Percentiles rank a stretch among this genome's conserved stretches.
phyloP scores from a whole-genome alignment of 2,329 filamentous ascomycete species.

The Colletotrichum brevisporum region DNA sequence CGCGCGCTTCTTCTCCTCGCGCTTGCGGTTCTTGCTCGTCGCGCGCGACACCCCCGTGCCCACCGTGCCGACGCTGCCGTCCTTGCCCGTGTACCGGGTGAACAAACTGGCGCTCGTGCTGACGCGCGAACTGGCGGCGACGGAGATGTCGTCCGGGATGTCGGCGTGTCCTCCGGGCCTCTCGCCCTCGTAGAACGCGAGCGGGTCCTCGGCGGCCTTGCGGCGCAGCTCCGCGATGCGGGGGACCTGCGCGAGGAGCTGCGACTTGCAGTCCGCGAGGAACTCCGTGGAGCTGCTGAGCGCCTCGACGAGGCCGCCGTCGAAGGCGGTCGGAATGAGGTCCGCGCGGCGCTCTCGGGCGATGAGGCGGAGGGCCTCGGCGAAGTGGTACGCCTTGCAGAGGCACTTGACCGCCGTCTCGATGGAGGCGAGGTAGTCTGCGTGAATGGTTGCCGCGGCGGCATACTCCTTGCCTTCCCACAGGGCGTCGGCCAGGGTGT shows the following conservation, averaged over 20 bases:
- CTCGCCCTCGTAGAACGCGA: conserved; percentile 90
- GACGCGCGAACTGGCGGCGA: conserved; percentile 85
- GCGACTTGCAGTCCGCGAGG: conserved; percentile 90
- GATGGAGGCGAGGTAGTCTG: conserved; percentile 84
- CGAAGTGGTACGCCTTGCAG: conserved; percentile 90
- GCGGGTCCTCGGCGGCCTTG: conserved; percentile 86
- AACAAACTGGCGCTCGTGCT: conserved; percentile 91
- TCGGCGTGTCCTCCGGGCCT: conserved; percentile 72
- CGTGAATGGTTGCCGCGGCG: conserved; percentile 82
- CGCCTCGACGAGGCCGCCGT: conserved; percentile 84
- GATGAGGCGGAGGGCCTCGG: conserved; percentile 87
- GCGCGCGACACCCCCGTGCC: conserved; percentile 82
- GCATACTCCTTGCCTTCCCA: conserved; percentile 88
- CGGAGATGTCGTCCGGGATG: conserved; percentile 91
- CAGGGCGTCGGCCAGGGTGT: conserved; percentile 81
- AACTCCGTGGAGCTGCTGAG: conserved; percentile 89
- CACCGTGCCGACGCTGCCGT: conserved; percentile 73
- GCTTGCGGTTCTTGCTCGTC: conserved; percentile 87
- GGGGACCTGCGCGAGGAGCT: conserved; percentile 87
- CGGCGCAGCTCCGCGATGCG: conserved; percentile 85
- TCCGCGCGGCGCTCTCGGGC: conserved; percentile 71
- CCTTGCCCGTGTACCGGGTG: conserved; percentile 88
- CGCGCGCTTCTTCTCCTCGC: conserved; percentile 96
- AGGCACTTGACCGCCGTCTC: conserved; percentile 80
- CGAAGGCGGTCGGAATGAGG: conserved; percentile 78